phyloP scores from a whole-genome alignment of 1,284 basidiomycete genomes.

The Gymnopus androsaceus region DNA sequence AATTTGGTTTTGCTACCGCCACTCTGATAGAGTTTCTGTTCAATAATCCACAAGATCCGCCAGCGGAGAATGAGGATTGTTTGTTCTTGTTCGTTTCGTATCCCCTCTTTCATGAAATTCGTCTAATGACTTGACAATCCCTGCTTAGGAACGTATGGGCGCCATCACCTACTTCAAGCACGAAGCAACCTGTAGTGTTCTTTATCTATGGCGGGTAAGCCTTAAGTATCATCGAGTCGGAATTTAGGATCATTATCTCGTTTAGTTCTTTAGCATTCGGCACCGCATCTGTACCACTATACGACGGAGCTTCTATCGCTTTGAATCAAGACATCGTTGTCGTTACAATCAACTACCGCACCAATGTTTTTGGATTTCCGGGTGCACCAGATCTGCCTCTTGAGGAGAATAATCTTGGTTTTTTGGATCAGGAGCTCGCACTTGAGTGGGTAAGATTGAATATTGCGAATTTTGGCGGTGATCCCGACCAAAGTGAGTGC shows the following conservation, averaged over 20 bases:
- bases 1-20: conserved; percentile 15
- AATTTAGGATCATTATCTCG: neutral
- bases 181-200: conserved; percentile 2
- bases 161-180: neutral
- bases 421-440: conserved; percentile 24
- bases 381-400: conserved; percentile 19
- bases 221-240: too few relatives aligned
- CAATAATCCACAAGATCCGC: conserved; percentile 18
- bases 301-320: conserved; percentile 20
- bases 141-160: conserved; percentile 13
- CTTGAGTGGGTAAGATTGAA: conserved; percentile 23
- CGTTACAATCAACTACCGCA: conserved; percentile 25
- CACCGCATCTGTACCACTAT: conserved; percentile 7
- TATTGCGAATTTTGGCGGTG: conserved; percentile 23
- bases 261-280: conserved; percentile 4
- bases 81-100: conserved; percentile 17
- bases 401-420: conserved; percentile 20
- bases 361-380: conserved; percentile 25
- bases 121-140: neutral
- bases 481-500: conserved; percentile 19
- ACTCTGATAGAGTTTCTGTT: conserved; percentile 11
- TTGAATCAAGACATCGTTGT: conserved; percentile 21
- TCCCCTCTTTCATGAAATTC: neutral
- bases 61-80: conserved; percentile 20
- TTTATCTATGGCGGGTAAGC: conserved; percentile 12